Conservation (phyloP, 2,329 filamentous ascomycete species). For the Colletotrichum graminicola region DNA sequence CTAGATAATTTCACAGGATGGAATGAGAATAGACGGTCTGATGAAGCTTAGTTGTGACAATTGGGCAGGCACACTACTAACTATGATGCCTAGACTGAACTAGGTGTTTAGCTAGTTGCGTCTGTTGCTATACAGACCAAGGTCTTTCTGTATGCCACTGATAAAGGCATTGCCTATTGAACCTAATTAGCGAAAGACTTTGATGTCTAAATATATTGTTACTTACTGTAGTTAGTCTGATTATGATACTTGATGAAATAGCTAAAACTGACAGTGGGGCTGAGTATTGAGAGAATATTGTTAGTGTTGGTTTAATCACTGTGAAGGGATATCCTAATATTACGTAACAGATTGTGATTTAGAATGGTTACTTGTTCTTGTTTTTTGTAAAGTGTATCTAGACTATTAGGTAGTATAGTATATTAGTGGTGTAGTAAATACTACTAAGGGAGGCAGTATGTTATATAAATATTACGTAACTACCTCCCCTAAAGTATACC, state of each 20-base stretch:
- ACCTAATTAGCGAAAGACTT: constrained; percentile 5
- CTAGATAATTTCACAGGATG: constrained; percentile 47
- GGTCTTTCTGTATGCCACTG: constrained; percentile 47
- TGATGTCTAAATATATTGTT: neutral
- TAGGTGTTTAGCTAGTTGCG: constrained; percentile 45
- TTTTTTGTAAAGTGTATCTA: no score
- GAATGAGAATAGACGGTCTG: constrained; percentile 47
- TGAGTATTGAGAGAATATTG: neutral
- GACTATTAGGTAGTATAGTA: no score
- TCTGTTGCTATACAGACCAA: constrained; percentile 45
- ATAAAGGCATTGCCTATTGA: constrained; percentile 45
- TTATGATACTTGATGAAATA: constrained; percentile 46
- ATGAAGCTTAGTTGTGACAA: constrained; percentile 46
- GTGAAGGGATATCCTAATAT: no score
- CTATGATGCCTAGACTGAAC: constrained; percentile 45
- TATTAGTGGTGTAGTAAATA: no score
- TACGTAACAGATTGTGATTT: no score
- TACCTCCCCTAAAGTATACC: no score
- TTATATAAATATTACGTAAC: no score
- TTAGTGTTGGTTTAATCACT: no score
- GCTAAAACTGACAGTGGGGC: constrained; percentile 26
- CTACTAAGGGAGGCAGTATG: no score
- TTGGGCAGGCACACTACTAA: constrained; percentile 46
- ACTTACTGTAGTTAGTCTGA: constrained; percentile 48
- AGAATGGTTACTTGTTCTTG: no score